A percentile compares a stretch with the other conserved stretches of the same genome.
phyloP scores from a whole-genome alignment of 2,329 filamentous ascomycete species.

The Scedosporium apiospermum region DNA sequence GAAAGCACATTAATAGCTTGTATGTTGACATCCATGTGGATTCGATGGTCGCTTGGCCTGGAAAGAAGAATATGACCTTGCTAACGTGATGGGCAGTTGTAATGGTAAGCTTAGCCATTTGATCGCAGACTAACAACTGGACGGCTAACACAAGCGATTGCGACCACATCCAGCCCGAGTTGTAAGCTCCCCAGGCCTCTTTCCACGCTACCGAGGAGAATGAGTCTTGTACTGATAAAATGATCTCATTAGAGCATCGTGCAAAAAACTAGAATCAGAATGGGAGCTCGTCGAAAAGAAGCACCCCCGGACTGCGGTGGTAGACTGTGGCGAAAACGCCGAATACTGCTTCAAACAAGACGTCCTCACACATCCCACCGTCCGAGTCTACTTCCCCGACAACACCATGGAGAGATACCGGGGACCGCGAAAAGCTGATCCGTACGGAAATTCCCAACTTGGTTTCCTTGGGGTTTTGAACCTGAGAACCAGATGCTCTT shows the following conservation, averaged over 20 bases:
- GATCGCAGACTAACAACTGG: not conserved
- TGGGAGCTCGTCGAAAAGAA: constrained; percentile 10
- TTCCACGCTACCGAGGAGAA: not conserved
- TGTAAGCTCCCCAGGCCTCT: constrained; percentile 6
- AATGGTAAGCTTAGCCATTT: not conserved
- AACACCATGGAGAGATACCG: constrained; percentile 28
- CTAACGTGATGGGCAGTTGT: not conserved
- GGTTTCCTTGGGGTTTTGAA: not conserved
- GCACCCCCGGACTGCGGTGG: not conserved
- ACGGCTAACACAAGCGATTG: not conserved
- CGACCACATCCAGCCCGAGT: constrained; percentile 4
- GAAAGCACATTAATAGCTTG: constrained; percentile 6
- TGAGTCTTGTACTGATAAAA: not conserved
- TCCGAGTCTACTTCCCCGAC: constrained; percentile 30
- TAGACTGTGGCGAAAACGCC: constrained; percentile 29
- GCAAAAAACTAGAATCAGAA: constrained; percentile 11
- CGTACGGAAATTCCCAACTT: constrained; percentile 16
- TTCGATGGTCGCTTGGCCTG: not conserved
- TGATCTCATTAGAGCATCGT: constrained; percentile 7
- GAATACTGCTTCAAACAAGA: constrained; percentile 29
- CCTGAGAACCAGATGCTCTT: not conserved
- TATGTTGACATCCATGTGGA: not conserved
- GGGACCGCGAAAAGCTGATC: constrained; percentile 27
- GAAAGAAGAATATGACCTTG: not conserved
- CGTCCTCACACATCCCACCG: constrained; percentile 35